These are phyloP conservation scores for Teratosphaeria viscida DNA, from an alignment of 2,329 filamentous ascomycete genomes.

Conservation along the genomic window DNA sequence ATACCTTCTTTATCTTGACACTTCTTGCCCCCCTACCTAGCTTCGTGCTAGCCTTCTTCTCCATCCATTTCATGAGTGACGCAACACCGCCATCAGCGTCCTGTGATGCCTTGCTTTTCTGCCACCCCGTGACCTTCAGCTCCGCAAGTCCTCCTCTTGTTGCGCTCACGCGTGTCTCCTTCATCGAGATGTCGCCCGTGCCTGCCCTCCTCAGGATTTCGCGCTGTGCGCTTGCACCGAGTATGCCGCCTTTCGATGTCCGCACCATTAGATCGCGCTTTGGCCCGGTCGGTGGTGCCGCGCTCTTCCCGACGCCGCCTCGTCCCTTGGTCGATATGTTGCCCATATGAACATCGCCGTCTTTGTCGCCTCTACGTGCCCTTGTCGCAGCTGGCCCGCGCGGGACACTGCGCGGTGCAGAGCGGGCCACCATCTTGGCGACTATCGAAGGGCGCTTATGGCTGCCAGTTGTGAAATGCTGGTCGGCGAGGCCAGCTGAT, in stretches of 20 bases:
- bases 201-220: constrained; percentile 23
- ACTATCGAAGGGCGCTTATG: background rate
- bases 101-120: constrained; percentile 27
- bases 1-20: constrained; percentile 30
- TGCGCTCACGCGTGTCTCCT: constrained; percentile 7
- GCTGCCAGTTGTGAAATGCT: background rate
- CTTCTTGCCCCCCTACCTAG: constrained; percentile 20
- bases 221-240: constrained; percentile 16
- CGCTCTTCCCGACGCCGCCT: constrained; percentile 18
- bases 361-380: constrained; percentile 38
- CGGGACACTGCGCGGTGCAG: constrained; percentile 7
- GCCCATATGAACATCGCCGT: constrained; percentile 54
- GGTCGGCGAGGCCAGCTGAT: constrained; percentile 1
- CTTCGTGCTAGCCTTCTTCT: constrained; percentile 28
- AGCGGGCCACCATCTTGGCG: constrained; percentile 9
- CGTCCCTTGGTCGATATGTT: constrained; percentile 25
- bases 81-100: constrained; percentile 26
- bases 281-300: constrained; percentile 11
- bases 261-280: constrained; percentile 14
- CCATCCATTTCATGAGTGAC: constrained; percentile 30
- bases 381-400: constrained; percentile 11
- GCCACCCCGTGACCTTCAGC: constrained; percentile 32
- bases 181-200: constrained; percentile 19
- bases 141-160: constrained; percentile 19
- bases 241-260: constrained; percentile 8